Evolutionary conservation across 352 stramenopile genomes (phyloP).

Genomic region (Globisporangium mamillatum): DNA sequence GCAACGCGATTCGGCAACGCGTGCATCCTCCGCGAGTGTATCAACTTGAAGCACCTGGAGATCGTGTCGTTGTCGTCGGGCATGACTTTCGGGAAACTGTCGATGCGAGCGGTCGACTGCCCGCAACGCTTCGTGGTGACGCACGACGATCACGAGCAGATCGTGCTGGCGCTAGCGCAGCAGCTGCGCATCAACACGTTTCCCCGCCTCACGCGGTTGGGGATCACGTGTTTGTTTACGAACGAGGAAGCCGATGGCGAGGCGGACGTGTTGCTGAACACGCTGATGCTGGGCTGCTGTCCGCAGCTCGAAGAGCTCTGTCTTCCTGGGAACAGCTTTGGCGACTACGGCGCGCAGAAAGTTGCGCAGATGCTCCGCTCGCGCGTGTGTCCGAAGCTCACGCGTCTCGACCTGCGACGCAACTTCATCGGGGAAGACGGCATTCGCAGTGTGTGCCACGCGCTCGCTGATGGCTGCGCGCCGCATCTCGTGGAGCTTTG

Average conservation of each 20-base stretch:
- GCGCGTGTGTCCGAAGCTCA: slow-evolving; percentile 75
- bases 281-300: slow-evolving; percentile 74
- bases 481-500: slow-evolving; percentile 71
- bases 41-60: slow-evolving; percentile 65
- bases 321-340: slow-evolving; percentile 82
- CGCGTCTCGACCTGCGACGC: slow-evolving; percentile 68
- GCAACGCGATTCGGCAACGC: slow-evolving; percentile 28
- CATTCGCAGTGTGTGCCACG: slow-evolving; percentile 65
- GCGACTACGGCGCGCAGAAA: slow-evolving; percentile 80
- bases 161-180: slow-evolving; percentile 67
- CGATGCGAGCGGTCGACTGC: slow-evolving; percentile 82
- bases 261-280: slow-evolving; percentile 78
- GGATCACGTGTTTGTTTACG: slow-evolving; percentile 79
- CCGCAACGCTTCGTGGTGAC: slow-evolving; percentile 85
- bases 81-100: slow-evolving; percentile 80
- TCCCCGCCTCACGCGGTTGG: slow-evolving; percentile 49
- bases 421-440: slow-evolving; percentile 88
- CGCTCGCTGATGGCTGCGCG: slow-evolving; percentile 66
- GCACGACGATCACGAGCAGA: slow-evolving; percentile 86
- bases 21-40: slow-evolving; percentile 59
- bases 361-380: slow-evolving; percentile 80
- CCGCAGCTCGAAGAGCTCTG: slow-evolving; percentile 76
- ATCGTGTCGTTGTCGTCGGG: slow-evolving; percentile 79
- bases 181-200: slow-evolving; percentile 66
- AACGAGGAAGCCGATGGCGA: slow-evolving; percentile 86